Percentiles rank a stretch among this genome's conserved stretches.
Evolutionary conservation across 306 rosid species (phyloP).

Genomic region (Cicer chorassanicum): DNA sequence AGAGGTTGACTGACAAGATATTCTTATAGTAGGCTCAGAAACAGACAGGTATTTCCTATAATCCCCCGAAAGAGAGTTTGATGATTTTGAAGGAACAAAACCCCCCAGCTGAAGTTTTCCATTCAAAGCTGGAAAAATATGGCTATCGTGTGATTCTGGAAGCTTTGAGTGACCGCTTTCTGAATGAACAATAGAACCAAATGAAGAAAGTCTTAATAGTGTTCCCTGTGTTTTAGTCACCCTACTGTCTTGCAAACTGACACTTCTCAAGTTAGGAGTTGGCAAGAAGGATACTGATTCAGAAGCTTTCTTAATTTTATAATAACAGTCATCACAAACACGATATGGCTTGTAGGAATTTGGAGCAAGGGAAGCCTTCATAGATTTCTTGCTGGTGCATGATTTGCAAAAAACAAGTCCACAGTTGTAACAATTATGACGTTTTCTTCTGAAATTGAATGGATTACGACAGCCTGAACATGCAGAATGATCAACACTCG

Average conservation of each 20-base stretch:
- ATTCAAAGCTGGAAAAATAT: slow-evolving; percentile 58
- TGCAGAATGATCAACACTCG: slow-evolving; percentile 78
- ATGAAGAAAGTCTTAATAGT: slow-evolving; percentile 80
- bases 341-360: slow-evolving; percentile 73
- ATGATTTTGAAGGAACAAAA: slow-evolving; percentile 52
- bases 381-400: slow-evolving; percentile 84
- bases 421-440: slow-evolving; percentile 96
- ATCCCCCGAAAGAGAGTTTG: slow-evolving; percentile 51
- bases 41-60: slow-evolving; percentile 53
- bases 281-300: slow-evolving; percentile 56
- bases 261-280: slow-evolving; percentile 56
- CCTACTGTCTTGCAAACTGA: slow-evolving; percentile 51
- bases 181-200: slow-evolving; percentile 60
- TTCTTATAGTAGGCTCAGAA: slow-evolving; percentile 62
- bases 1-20: slow-evolving; percentile 68
- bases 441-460: slow-evolving; percentile 90
- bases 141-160: slow-evolving; percentile 55
- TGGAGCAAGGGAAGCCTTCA: slow-evolving; percentile 94
- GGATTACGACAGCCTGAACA: slow-evolving; percentile 81
- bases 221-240: slow-evolving; percentile 59
- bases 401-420: slow-evolving; percentile 91
- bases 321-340: slow-evolving; percentile 84
- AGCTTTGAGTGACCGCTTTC: slow-evolving; percentile 63
- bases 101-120: slow-evolving; percentile 58
- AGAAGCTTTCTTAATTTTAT: slow-evolving; percentile 67